Evolutionary conservation across 2,329 filamentous ascomycete genomes (phyloP).

Genomic region (Pezicula carpinea): DNA sequence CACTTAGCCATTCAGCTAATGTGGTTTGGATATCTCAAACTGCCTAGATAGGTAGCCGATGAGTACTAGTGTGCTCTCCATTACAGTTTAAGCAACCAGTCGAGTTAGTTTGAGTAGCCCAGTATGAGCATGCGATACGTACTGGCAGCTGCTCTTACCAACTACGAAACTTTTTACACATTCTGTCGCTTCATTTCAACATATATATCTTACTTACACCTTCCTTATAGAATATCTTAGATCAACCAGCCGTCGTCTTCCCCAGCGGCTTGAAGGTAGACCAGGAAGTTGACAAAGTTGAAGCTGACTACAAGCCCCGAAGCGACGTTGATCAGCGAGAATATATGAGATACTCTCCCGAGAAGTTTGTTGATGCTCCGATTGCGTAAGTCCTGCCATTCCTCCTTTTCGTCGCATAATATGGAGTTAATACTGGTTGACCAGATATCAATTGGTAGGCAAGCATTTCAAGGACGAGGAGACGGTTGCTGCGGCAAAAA

Average conservation of each 20-base stretch:
- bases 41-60: too few relatives aligned
- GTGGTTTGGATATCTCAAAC: too few relatives aligned
- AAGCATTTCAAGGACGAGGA: conserved; percentile 14
- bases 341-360: conserved; percentile 5
- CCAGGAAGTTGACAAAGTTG: conserved; percentile 5
- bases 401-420: conserved; percentile 18
- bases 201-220: neutral
- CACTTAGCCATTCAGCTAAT: too few relatives aligned
- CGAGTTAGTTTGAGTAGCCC: too few relatives aligned
- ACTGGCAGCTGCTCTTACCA: too few relatives aligned
- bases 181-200: neutral
- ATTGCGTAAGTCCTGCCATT: neutral
- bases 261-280: conserved; percentile 9
- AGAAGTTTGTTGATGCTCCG: conserved; percentile 10
- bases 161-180: too few relatives aligned
- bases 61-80: too few relatives aligned
- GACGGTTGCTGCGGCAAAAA: conserved; percentile 23
- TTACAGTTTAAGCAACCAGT: too few relatives aligned
- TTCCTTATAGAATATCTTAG: conserved; percentile 13
- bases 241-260: conserved; percentile 13
- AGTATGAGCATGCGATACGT: too few relatives aligned
- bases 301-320: conserved; percentile 6
- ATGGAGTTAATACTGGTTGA: conserved; percentile 17
- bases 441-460: conserved; percentile 3
- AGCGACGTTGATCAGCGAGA: conserved; percentile 8